phyloP scores from a whole-genome alignment of 2,329 filamentous ascomycete genomes.

The Zymoseptoria tritici region DNA sequence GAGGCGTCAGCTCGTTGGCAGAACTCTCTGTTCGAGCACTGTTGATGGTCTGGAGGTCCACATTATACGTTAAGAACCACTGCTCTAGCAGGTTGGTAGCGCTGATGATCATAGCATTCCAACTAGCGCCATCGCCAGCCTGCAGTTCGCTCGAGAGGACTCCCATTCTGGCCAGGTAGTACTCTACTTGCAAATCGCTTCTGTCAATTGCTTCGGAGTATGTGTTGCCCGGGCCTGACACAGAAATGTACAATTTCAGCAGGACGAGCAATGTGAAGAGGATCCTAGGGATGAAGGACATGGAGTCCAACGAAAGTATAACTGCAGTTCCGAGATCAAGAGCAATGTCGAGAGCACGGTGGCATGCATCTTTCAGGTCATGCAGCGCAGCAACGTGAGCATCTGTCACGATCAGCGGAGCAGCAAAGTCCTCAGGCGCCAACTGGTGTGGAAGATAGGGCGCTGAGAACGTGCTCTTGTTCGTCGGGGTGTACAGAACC shows the following conservation, averaged over 20 bases:
- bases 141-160: background rate
- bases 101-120: background rate
- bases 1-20: background rate
- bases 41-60: background rate
- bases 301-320: conserved; percentile 2
- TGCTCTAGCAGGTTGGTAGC: background rate
- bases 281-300: conserved; percentile 12
- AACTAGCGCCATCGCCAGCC: background rate
- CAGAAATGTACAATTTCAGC: conserved; percentile 14
- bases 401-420: conserved; percentile 10
- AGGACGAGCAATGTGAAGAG: conserved; percentile 11
- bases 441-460: conserved; percentile 14
- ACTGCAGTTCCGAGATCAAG: background rate
- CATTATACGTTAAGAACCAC: background rate
- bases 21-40: background rate
- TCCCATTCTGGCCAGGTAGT: conserved; percentile 2
- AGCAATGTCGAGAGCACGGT: conserved; percentile 10
- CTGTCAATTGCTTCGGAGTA: conserved; percentile 15
- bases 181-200: conserved; percentile 13
- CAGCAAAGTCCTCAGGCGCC: conserved; percentile 13
- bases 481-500: conserved; percentile 16
- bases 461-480: conserved; percentile 16
- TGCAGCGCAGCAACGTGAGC: conserved; percentile 12
- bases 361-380: conserved; percentile 11
- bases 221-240: conserved; percentile 13